A percentile compares a stretch with the other conserved stretches of the same genome.
These are phyloP conservation scores for Cercophora samala DNA, from an alignment of 495 filamentous ascomycete species.

Conservation along the genomic window DNA sequence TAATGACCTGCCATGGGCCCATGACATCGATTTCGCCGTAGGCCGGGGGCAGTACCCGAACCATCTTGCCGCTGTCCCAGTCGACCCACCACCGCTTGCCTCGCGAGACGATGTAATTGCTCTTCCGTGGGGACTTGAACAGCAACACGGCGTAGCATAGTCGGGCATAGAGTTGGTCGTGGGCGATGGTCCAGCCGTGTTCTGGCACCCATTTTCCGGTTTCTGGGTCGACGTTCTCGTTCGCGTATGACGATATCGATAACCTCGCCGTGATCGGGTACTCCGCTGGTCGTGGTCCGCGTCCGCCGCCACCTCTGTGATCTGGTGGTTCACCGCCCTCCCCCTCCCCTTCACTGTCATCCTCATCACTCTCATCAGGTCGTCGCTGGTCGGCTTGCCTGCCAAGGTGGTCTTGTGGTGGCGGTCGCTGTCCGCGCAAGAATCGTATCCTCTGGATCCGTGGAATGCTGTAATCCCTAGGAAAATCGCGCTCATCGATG, in stretches of 20 bases:
- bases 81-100: conserved; percentile 49
- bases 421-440: conserved; percentile 31
- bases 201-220: conserved; percentile 51
- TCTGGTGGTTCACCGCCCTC: conserved; percentile 17
- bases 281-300: conserved; percentile 14
- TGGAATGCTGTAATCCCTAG: conserved; percentile 52
- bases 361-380: conserved; percentile 19
- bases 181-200: conserved; percentile 44
- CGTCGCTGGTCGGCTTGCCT: conserved; percentile 22
- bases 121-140: conserved; percentile 43
- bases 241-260: conserved; percentile 35
- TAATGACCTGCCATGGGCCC: conserved; percentile 38
- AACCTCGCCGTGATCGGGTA: conserved; percentile 29
- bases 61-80: conserved; percentile 45
- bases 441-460: conserved; percentile 42
- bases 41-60: conserved; percentile 39
- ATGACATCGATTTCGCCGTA: conserved; percentile 40
- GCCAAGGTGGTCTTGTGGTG: conserved; percentile 26
- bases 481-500: conserved; percentile 56
- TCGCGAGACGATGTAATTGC: conserved; percentile 43
- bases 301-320: not conserved
- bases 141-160: conserved; percentile 52
- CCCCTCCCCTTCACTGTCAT: conserved; percentile 20
- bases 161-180: conserved; percentile 53
- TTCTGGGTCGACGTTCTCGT: conserved; percentile 35